Evolutionary conservation across 2,329 filamentous ascomycete genomes (phyloP), one percentile per base, ranked within the genome.

Genomic region (Aureobasidium zeae): DNA sequence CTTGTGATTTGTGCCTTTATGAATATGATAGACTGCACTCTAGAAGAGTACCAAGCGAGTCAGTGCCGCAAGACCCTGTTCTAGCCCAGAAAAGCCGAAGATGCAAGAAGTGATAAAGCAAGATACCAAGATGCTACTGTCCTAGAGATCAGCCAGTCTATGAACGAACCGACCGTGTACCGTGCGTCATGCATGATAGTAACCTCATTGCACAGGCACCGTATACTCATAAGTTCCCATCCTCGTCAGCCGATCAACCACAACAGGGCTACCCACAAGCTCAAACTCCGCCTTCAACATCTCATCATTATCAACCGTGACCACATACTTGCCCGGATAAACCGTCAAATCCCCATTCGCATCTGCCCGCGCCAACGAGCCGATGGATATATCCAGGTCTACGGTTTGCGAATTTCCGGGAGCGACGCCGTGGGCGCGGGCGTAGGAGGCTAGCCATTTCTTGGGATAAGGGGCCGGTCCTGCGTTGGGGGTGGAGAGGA

Each of bases 381-480:
- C 73, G 1, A 77, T 57, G 2, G 64, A 71, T 13, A 74, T 50
- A 3, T 61, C 55, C 3, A 77, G 54, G 0, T 51, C 49, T 0
- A 60, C 63, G 3, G 53, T 62, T 5, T 45, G 47, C 34, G 48
- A 47, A 12, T 46, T 30, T 9, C 56, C 56, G 3, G 48, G 50
- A 1, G 52, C 49, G 33, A 60, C 47, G 31, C 50, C 48, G 45
- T 57, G 54, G 12, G 72, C 49, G 12, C 74, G 62, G 1, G 58
- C 55, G 51, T 77, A 77, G 1, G 67, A 64, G 1, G 68, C 71
- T 0, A 77, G 63, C 2, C 64, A 66, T 57, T 77, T 77, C 30
- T 63, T 63, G 0, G 73, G 74, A 38, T 68, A 66, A 1, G 74
- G 74, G 13, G 54, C 45, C 0, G 73, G 73, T 3, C 68, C 67